Conservation (phyloP, 208 protist species). For the Leishmania gerbilli region DNA sequence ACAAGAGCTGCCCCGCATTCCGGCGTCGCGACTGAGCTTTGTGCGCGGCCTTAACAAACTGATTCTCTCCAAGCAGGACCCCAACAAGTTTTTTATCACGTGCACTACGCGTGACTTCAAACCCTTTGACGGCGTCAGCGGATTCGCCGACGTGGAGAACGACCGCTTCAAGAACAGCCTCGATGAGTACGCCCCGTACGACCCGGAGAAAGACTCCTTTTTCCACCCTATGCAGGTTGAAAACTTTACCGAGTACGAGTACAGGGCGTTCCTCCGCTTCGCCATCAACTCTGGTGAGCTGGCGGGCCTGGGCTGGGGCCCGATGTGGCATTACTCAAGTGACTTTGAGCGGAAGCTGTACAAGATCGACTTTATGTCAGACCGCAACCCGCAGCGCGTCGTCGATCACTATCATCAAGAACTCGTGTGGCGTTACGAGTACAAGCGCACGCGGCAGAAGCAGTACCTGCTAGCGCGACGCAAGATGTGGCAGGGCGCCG, state of each 20-base stretch:
- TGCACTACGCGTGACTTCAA: constrained; percentile 92
- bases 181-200: constrained; percentile 91
- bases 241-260: constrained; percentile 93
- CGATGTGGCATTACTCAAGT: constrained; percentile 91
- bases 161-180: constrained; percentile 79
- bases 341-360: constrained; percentile 93
- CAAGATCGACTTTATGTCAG: constrained; percentile 92
- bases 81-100: constrained; percentile 92
- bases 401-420: constrained; percentile 94
- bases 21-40: constrained; percentile 86
- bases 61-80: constrained; percentile 72
- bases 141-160: constrained; percentile 81
- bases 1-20: constrained; percentile 90
- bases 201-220: constrained; percentile 88
- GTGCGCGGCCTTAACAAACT: constrained; percentile 90
- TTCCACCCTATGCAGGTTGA: constrained; percentile 87
- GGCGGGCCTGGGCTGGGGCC: constrained; percentile 91
- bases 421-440: constrained; percentile 91
- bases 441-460: constrained; percentile 88
- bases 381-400: constrained; percentile 87
- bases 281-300: constrained; percentile 90
- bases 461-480: constrained; percentile 82
- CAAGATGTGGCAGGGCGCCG: constrained; percentile 26
- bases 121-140: constrained; percentile 87
- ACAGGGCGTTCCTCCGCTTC: constrained; percentile 85